Base-by-base conservation (phyloP, 495 filamentous ascomycete species). In the Penicillium simplicissimum region DNA sequence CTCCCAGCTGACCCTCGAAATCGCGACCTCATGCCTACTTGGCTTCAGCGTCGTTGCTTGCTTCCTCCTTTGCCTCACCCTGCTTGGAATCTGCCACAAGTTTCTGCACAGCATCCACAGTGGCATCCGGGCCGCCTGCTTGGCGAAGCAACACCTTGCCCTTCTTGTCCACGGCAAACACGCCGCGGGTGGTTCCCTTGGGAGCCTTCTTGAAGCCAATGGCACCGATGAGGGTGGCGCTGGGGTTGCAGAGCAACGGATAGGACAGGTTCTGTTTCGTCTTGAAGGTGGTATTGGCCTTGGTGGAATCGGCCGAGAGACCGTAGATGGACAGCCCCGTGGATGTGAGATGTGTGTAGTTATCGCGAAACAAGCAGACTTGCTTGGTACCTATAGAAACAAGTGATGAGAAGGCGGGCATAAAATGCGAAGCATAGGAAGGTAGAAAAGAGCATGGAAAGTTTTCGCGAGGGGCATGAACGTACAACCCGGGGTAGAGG, bases 401-500 rank as follows among this genome's bases (percentile, higher is more conserved):
- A 28, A 34, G 3, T 58, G 40, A 49, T 43, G 21, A 33, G 42
- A 37, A 14, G 42, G 15, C 15, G 40, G 21, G 40, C 14, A 11
- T 37, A 28, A 23, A 21, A 0, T 15, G 21, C 6, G 19, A 45
- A 21, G 17, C 42, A 11, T 8, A 47, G 2, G 47, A 36, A n/a
- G 19, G 51, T 21, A 23, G 10, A 59, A 43, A 51, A 34, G 25
- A 2, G 7, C 23, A 52, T 49, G 56, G 37, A 40, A 66, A 61
- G 19, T 52, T 23, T 42, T 15, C 10, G 13, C 11, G 25, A 14
- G 8, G 33, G 33, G 42, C 13, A 28, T 3, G 35, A 34, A 85
- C 92, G 85, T 88, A 97, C 95, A 98, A 58, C 96, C 95, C 31
- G 90, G 90, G 31, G 95, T 98, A 11, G 90, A 94, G 60, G 95